Evolutionary conservation across 495 filamentous ascomycete genomes (phyloP), one percentile per base, ranked within the genome.

Genomic region (Penicillium flavigenum): DNA sequence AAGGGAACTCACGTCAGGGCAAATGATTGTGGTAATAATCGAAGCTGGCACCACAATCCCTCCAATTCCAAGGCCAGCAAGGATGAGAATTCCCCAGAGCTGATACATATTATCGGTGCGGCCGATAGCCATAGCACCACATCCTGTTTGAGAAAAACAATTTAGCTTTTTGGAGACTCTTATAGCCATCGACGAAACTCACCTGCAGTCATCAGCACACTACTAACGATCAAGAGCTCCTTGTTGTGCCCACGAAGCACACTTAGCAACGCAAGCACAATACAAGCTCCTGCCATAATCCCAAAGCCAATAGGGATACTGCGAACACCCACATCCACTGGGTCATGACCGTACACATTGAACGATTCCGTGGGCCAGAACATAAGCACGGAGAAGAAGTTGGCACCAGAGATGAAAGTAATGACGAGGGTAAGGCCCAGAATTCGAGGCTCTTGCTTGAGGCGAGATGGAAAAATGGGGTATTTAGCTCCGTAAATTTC

Each of bases 321-420:
- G 56, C 87, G 81, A 54, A 90, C 62, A 32, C 87, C 87, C 47
- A 89, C 81, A n/a, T 72, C 80, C 19, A 86, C 67, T 5, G 87
- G 86, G 56, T 88, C 82, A 56, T 89, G 84, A 14, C 86, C 86
- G 58, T 88, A 89, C 9, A 89, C 84, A 63, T 89, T 89, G 75
- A 85, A 88, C 1, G 86, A 83, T 69, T 90, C 81, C 0, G 84
- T 87, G 0, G 87, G 87, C 87, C 87, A 90, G 62, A 90, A 85
- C 69, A 89, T 80, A 26, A 90, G 66, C 4, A 89, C 82, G 14
- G 85, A 85, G 72, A 89, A 89, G 79, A 89, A 90, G 66, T 89
- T 89, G 53, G 86, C 84, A 10, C 87, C 87, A 9, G 81, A 85
- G 45, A 90, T 87, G 69, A 86, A 87, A 11, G 86, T 89, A 66